Evolutionary conservation across 2,329 filamentous ascomycete genomes (phyloP), one percentile per base, ranked within the genome.

Genomic region (Claviceps monticola): DNA sequence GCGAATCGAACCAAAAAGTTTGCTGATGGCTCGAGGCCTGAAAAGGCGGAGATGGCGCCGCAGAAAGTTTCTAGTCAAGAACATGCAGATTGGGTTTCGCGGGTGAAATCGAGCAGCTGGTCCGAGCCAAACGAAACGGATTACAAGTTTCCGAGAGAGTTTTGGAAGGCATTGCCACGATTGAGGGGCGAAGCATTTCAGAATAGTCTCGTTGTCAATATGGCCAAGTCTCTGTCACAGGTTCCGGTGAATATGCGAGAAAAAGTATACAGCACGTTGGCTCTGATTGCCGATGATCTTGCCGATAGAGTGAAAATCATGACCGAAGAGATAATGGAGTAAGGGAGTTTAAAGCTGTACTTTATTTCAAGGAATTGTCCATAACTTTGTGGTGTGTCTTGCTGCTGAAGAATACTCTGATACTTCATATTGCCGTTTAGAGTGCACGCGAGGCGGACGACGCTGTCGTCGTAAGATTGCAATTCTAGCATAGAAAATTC

Each of bases 141-240:
- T 23, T 49, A 49, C 47, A 49, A 19, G 37, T 49, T 41, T 16
- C 47, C 47, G 5, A 14, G 47, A 16, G 47, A 42, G 7, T 39
- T 48, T 11, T 49, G 47, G 47, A 29, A 29, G 16, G 37, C 37
- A 5, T 14, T 49, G 21, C 47, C 47, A 8, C 36, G 47, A 9
- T 7, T 50, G 42, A 23, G 49, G 14, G 19, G 41, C 29, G 49
- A 50, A 13, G 42, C 37, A 19, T 50, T 50, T 21, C 49, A 50
- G 42, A 46, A 39, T 17, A 38, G 19, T 26, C 8, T 50, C 11
- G 42, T 50, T 29, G 42, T 46, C 5, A 50, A 50, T 16, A 46
- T 50, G 34, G n/a, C 42, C 19, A 23, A 45, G 29, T 50, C 42
- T 17, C 14, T 50, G 34, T 50, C 49, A 14, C 49, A 46, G 16